A percentile compares a stretch with the other conserved stretches of the same genome.
Evolutionary conservation across 768 basidiomycete species (phyloP).

Genomic region (Floccularia luteovirens): DNA sequence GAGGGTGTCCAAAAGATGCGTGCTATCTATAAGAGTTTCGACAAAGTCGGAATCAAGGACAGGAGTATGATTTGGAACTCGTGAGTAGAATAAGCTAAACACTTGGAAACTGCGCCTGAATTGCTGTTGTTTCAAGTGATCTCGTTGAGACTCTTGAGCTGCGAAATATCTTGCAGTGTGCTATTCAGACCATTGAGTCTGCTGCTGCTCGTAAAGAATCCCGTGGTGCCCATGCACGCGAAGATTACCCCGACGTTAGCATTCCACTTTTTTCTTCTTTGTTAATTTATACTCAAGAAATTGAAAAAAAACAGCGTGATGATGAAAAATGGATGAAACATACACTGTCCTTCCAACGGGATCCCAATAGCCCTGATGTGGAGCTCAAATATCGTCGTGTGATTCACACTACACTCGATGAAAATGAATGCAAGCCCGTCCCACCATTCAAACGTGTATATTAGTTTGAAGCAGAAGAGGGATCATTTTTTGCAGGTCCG

Average conservation of each 20-base stretch:
- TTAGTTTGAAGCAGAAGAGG: constrained; percentile 28
- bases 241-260: constrained; percentile 90
- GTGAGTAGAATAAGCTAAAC: constrained; percentile 35
- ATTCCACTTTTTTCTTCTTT: constrained; percentile 1
- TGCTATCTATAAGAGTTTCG: constrained; percentile 81
- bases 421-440: constrained; percentile 93
- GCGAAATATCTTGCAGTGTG: constrained; percentile 91
- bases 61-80: constrained; percentile 99
- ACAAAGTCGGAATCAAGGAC: constrained; percentile 94
- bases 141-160: constrained; percentile 96
- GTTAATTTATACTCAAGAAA: not conserved
- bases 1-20: constrained; percentile 87
- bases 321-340: constrained; percentile 95
- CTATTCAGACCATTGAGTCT: constrained; percentile 90
- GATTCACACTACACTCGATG: constrained; percentile 82
- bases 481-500: not conserved
- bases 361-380: constrained; percentile 72
- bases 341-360: constrained; percentile 88
- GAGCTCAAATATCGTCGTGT: constrained; percentile 86
- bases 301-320: constrained; percentile 55
- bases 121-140: constrained; percentile 59
- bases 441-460: constrained; percentile 98
- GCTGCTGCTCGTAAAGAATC: constrained; percentile 95
- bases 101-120: constrained; percentile 3
- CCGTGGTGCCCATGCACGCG: constrained; percentile 97